Evolutionary conservation across 805 yeast genomes (phyloP).

Genomic region (Pichia manshurica): DNA sequence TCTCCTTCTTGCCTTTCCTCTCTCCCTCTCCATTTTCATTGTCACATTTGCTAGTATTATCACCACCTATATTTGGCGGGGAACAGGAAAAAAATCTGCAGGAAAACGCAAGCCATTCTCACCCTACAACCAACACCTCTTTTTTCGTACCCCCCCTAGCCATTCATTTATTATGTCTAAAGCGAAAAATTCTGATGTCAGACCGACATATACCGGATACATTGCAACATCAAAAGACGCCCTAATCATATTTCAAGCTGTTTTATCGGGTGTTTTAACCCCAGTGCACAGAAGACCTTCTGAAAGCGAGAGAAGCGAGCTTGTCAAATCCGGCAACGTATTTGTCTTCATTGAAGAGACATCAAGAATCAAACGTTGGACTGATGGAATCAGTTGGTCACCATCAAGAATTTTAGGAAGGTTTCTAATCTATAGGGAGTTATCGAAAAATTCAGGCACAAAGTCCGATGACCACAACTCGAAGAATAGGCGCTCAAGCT

Average conservation of each 20-base stretch:
- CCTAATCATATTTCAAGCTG: slow-evolving; percentile 73
- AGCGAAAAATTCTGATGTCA: not conserved
- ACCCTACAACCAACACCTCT: too few relatives aligned
- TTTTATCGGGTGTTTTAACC: slow-evolving; percentile 51
- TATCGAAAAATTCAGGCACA: slow-evolving; percentile 38
- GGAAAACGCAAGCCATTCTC: too few relatives aligned
- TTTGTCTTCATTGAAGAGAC: slow-evolving; percentile 81
- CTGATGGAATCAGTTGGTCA: slow-evolving; percentile 94
- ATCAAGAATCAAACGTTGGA: slow-evolving; percentile 88
- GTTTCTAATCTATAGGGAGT: slow-evolving; percentile 76
- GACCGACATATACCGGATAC: slow-evolving; percentile 67
- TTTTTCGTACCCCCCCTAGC: too few relatives aligned
- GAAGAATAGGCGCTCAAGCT: slow-evolving; percentile 31
- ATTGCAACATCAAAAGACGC: slow-evolving; percentile 83
- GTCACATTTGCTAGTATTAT: too few relatives aligned
- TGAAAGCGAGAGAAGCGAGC: slow-evolving; percentile 61
- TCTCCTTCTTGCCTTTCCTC: too few relatives aligned
- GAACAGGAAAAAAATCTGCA: too few relatives aligned
- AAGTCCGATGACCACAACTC: slow-evolving; percentile 13
- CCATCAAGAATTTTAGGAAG: slow-evolving; percentile 85
- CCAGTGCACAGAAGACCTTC: slow-evolving; percentile 75
- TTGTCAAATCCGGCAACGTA: slow-evolving; percentile 72
- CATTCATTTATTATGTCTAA: not conserved
- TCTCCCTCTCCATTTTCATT: too few relatives aligned
- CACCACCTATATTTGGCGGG: too few relatives aligned